Evolutionary conservation across 2,329 filamentous ascomycete species (phyloP).

Genomic region (Aspergillus viridinutans): DNA sequence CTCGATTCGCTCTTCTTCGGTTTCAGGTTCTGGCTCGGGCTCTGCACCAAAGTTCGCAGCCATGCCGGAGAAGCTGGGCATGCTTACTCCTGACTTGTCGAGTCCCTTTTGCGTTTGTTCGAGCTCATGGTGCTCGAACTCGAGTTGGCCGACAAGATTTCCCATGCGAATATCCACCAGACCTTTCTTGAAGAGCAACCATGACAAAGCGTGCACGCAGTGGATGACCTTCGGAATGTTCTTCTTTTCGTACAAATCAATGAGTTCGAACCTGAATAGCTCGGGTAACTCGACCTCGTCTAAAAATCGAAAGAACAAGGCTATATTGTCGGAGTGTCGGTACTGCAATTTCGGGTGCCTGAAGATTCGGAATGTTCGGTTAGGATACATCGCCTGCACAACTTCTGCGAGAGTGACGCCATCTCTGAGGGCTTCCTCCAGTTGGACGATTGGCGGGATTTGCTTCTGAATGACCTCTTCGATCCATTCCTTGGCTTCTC

Average conservation of each 20-base stretch:
- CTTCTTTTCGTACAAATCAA: constrained; percentile 98
- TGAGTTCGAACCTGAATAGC: constrained; percentile 92
- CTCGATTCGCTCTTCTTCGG: constrained; percentile 82
- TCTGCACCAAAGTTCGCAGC: constrained; percentile 91
- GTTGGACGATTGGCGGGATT: constrained; percentile 85
- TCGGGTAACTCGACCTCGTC: constrained; percentile 90
- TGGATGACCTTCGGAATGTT: constrained; percentile 99
- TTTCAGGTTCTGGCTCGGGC: constrained; percentile 71
- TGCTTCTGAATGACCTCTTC: constrained; percentile 81
- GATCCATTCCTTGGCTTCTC: constrained; percentile 98
- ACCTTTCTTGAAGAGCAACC: constrained; percentile 92
- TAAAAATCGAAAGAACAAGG: constrained; percentile 89
- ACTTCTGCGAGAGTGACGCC: constrained; percentile 93
- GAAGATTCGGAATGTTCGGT: constrained; percentile 76
- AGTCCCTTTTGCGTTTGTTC: constrained; percentile 96
- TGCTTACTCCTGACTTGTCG: constrained; percentile 88
- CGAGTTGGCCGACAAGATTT: constrained; percentile 90
- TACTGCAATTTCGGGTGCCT: constrained; percentile 80
- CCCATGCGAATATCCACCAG: constrained; percentile 95
- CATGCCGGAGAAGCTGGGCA: constrained; percentile 98
- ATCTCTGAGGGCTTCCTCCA: constrained; percentile 88
- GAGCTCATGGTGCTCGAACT: constrained; percentile 96
- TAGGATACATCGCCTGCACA: constrained; percentile 80
- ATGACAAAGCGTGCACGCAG: constrained; percentile 94
- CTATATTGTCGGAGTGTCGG: constrained; percentile 96